Conservation (phyloP, 176 grass and related monocot genomes). For the Zea luxurians region DNA sequence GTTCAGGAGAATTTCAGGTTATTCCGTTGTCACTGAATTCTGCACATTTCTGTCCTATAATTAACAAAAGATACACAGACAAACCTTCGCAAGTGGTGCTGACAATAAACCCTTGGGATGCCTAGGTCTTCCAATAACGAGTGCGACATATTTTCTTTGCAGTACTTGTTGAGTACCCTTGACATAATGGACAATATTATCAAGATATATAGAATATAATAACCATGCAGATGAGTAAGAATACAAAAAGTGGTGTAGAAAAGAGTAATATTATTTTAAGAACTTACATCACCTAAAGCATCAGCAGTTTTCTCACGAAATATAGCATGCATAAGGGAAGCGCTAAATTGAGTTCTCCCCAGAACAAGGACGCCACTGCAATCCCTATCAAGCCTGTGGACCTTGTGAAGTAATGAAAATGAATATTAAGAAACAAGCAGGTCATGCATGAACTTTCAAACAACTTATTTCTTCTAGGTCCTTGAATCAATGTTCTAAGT, state of each 20-base stretch:
- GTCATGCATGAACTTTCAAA: background rate
- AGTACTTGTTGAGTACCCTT: conserved; percentile 64
- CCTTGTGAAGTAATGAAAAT: conserved; percentile 48
- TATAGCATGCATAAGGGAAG: conserved; percentile 84
- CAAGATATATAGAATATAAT: conserved; percentile 26
- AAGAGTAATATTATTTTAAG: conserved; percentile 13
- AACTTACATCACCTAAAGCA: conserved; percentile 83
- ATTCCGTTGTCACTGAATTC: conserved; percentile 18
- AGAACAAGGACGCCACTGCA: conserved; percentile 90
- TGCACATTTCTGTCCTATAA: conserved; percentile 4
- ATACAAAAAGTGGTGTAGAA: conserved; percentile 26
- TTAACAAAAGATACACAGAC: conserved; percentile 26
- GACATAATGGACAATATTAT: conserved; percentile 28
- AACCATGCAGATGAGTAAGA: conserved; percentile 6
- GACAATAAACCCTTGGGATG: conserved; percentile 70
- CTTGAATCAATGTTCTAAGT: background rate
- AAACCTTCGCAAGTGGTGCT: conserved; percentile 80
- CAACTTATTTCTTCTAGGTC: conserved; percentile 1
- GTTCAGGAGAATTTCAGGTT: background rate
- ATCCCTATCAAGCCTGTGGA: conserved; percentile 96
- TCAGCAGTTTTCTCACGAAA: conserved; percentile 96
- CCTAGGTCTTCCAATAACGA: conserved; percentile 80
- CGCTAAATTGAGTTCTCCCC: conserved; percentile 71
- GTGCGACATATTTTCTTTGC: conserved; percentile 92
- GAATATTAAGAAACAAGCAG: conserved; percentile 32